Evolutionary conservation across 2,329 filamentous ascomycete genomes (phyloP).

Genomic region (Drechslerella coelobrocha): DNA sequence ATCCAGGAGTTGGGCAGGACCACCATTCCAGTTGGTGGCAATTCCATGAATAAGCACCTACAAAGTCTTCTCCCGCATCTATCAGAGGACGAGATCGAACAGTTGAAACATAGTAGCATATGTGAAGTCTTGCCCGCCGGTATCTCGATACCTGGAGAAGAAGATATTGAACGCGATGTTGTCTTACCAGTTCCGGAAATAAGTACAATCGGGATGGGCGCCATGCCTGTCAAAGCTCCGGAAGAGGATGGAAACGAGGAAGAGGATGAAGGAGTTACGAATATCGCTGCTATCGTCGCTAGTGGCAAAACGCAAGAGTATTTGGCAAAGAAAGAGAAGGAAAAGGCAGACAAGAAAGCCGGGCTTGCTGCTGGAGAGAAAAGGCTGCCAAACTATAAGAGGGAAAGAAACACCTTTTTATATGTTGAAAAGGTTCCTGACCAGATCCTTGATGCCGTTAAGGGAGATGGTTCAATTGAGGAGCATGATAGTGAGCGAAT

Average conservation of each 20-base stretch:
- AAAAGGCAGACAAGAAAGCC: constrained; percentile 70
- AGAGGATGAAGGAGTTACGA: constrained; percentile 75
- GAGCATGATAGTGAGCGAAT: constrained; percentile 52
- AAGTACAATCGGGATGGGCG: constrained; percentile 41
- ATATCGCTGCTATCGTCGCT: constrained; percentile 83
- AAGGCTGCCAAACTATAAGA: constrained; percentile 75
- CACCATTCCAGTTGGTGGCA: constrained; percentile 77
- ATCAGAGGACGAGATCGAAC: constrained; percentile 72
- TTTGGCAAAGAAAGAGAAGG: constrained; percentile 80
- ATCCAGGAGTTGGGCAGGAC: constrained; percentile 72
- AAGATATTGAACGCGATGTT: constrained; percentile 61
- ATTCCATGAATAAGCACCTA: constrained; percentile 80
- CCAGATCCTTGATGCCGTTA: constrained; percentile 6
- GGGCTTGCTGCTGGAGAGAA: constrained; percentile 59
- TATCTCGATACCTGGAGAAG: constrained; percentile 58
- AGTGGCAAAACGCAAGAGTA: constrained; percentile 83
- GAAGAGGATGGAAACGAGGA: constrained; percentile 57
- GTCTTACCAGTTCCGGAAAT: constrained; percentile 58
- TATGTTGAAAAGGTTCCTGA: constrained; percentile 70
- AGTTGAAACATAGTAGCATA: constrained; percentile 71
- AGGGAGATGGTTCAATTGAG: constrained; percentile 58
- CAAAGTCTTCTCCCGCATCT: constrained; percentile 72
- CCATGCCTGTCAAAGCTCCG: constrained; percentile 13
- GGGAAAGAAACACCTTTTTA: constrained; percentile 72
- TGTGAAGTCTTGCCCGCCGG: constrained; percentile 71